Conservation (phyloP, 371 early-diverging fungal species). For the Saksenaea vasiformis region DNA sequence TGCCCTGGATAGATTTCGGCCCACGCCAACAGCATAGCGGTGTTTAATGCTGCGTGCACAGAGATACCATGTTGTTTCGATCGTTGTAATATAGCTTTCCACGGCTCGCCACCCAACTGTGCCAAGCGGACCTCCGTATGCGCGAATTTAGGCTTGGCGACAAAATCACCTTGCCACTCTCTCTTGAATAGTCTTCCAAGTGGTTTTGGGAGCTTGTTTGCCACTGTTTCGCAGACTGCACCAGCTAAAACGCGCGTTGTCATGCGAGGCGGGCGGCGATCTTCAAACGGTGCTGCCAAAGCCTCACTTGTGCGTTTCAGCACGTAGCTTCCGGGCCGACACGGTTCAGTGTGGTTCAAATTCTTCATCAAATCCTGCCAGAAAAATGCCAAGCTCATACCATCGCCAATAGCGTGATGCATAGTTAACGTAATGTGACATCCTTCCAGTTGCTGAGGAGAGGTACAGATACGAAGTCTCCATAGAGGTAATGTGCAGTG, state of each 20-base stretch:
- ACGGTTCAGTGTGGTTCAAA: slow-evolving; percentile 12
- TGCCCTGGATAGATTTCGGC: slow-evolving; percentile 22
- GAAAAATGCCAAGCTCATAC: slow-evolving; percentile 32
- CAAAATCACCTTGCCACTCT: slow-evolving; percentile 36
- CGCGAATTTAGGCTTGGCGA: slow-evolving; percentile 22
- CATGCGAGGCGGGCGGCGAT: slow-evolving; percentile 15
- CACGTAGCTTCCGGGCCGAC: background rate
- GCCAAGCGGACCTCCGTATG: slow-evolving; percentile 19
- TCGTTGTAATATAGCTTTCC: slow-evolving; percentile 16
- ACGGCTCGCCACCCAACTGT: slow-evolving; percentile 12
- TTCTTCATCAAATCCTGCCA: slow-evolving; percentile 26
- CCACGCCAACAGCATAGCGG: slow-evolving; percentile 28
- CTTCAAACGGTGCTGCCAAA: slow-evolving; percentile 24
- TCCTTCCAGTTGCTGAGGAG: slow-evolving; percentile 6
- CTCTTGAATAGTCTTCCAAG: background rate
- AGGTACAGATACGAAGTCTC: slow-evolving; percentile 23
- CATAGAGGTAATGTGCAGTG: slow-evolving; percentile 32
- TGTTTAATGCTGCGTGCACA: slow-evolving; percentile 33
- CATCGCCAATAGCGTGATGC: slow-evolving; percentile 40
- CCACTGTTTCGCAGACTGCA: slow-evolving; percentile 5
- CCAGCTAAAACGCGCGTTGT: slow-evolving; percentile 20
- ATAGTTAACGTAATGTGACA: slow-evolving; percentile 19
- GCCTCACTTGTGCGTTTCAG: background rate
- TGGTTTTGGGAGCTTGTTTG: slow-evolving; percentile 18
- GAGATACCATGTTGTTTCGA: slow-evolving; percentile 26